These are phyloP conservation scores for Acrasis kona DNA, from an alignment of 78 protist genomes.

Conservation along the genomic window DNA sequence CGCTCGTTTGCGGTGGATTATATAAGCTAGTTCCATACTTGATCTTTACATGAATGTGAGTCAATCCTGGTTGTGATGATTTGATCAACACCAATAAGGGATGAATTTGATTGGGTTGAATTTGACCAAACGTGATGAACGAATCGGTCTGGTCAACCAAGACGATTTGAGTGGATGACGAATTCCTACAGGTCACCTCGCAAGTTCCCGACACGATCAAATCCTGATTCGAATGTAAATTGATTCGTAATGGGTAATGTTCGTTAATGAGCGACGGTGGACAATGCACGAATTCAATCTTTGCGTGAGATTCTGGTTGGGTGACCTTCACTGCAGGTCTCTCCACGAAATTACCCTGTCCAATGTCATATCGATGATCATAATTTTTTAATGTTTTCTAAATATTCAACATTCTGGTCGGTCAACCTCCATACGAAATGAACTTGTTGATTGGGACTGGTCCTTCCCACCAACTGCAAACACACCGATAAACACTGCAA, in stretches of 20 bases:
- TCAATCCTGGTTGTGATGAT: not conserved
- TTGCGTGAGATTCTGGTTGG: not conserved
- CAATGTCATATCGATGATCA: not conserved
- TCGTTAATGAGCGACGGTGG: not conserved
- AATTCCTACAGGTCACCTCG: not conserved
- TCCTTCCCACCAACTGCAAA: too few relatives aligned
- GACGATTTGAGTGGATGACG: not conserved
- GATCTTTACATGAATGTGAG: not conserved
- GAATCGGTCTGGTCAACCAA: not conserved
- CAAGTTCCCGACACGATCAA: not conserved
- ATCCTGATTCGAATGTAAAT: not conserved
- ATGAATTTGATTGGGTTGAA: not conserved
- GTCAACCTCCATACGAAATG: too few relatives aligned
- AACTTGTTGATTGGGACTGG: too few relatives aligned
- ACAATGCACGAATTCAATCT: not conserved
- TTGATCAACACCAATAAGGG: not conserved
- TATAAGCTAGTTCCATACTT: not conserved
- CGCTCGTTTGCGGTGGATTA: too few relatives aligned
- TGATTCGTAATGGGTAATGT: not conserved
- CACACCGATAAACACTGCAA: too few relatives aligned
- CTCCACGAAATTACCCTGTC: not conserved
- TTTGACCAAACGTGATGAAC: not conserved
- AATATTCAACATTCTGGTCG: too few relatives aligned
- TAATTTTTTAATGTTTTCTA: not conserved
- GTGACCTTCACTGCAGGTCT: not conserved